Percentiles rank a stretch among this genome's conserved stretches.
These are phyloP conservation scores for Lasiodiplodia hormozganensis DNA, from an alignment of 2,329 filamentous ascomycete species.

Conservation along the genomic window DNA sequence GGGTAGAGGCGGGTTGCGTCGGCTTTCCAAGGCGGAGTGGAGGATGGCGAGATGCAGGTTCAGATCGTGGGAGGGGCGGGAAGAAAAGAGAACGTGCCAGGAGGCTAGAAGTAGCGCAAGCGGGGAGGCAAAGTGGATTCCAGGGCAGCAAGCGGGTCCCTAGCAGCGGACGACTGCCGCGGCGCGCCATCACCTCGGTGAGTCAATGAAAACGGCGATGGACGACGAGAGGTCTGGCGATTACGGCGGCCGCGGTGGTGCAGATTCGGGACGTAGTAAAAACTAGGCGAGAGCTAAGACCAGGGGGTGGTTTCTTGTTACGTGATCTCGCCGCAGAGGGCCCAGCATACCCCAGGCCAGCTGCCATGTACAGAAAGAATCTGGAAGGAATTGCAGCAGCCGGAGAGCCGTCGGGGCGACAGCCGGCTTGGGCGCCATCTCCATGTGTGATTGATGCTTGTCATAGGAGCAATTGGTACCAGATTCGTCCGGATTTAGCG, in stretches of 20 bases:
- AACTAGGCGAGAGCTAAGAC: constrained; percentile 23
- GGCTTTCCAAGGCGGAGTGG: constrained; percentile 16
- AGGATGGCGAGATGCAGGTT: constrained; percentile 21
- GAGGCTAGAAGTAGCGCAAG: neutral
- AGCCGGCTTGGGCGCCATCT: neutral
- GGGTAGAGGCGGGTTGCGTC: constrained; percentile 13
- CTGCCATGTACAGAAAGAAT: neutral
- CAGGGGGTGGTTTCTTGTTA: constrained; percentile 28
- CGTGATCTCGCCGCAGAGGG: constrained; percentile 24
- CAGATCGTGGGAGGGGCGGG: constrained; percentile 27
- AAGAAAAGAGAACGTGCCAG: constrained; percentile 6
- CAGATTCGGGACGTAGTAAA: neutral
- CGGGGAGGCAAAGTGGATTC: constrained; percentile 22
- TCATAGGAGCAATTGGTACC: neutral
- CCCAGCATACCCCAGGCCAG: constrained; percentile 11
- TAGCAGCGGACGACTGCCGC: constrained; percentile 4
- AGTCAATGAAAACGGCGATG: constrained; percentile 12
- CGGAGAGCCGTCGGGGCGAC: neutral
- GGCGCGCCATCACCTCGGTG: constrained; percentile 4
- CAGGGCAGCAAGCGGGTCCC: constrained; percentile 15
- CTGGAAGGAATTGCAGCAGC: constrained; percentile 4
- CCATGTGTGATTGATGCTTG: neutral
- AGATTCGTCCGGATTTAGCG: neutral
- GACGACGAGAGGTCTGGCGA: constrained; percentile 8
- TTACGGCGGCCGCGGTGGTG: neutral